Evolutionary conservation across 1,139 yeast genomes (phyloP).

Genomic region (Citeromyces siamensis): DNA sequence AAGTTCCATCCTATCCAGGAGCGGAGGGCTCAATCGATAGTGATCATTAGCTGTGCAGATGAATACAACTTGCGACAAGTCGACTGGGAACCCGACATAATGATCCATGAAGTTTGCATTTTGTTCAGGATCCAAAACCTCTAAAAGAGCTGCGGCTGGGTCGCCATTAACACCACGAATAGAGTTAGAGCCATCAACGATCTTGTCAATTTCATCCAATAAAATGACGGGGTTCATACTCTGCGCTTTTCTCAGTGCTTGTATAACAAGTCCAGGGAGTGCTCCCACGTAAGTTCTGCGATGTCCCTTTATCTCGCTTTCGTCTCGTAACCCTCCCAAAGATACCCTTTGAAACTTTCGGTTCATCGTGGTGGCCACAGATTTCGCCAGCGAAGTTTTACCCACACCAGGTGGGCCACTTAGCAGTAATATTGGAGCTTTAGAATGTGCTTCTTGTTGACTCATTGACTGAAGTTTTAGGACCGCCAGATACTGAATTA

Average conservation of each 20-base stretch:
- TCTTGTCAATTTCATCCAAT: constrained; percentile 83
- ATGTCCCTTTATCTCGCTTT: constrained; percentile 87
- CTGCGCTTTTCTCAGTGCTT: constrained; percentile 66
- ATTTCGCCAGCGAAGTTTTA: constrained; percentile 79
- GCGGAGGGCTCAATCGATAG: constrained; percentile 62
- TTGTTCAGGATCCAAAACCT: constrained; percentile 88
- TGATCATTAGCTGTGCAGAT: constrained; percentile 89
- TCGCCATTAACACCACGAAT: constrained; percentile 59
- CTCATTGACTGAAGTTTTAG: constrained; percentile 36
- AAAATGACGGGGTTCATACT: constrained; percentile 84
- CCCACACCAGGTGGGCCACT: constrained; percentile 98
- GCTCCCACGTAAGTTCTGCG: constrained; percentile 91
- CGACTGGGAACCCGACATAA: constrained; percentile 80
- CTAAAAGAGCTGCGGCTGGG: constrained; percentile 84
- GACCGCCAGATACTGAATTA: constrained; percentile 74
- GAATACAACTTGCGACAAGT: constrained; percentile 72
- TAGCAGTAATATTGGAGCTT: constrained; percentile 66
- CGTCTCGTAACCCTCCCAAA: constrained; percentile 83
- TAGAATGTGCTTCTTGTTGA: constrained; percentile 10
- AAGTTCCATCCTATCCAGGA: constrained; percentile 79
- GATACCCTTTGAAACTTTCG: constrained; percentile 77
- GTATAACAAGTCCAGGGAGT: constrained; percentile 80
- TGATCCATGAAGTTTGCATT: constrained; percentile 72
- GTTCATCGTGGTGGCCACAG: constrained; percentile 72
- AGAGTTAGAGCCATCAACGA: constrained; percentile 42